Base-by-base conservation (phyloP, 2,329 filamentous ascomycete genomes). In the Cladosporium colombiae region DNA sequence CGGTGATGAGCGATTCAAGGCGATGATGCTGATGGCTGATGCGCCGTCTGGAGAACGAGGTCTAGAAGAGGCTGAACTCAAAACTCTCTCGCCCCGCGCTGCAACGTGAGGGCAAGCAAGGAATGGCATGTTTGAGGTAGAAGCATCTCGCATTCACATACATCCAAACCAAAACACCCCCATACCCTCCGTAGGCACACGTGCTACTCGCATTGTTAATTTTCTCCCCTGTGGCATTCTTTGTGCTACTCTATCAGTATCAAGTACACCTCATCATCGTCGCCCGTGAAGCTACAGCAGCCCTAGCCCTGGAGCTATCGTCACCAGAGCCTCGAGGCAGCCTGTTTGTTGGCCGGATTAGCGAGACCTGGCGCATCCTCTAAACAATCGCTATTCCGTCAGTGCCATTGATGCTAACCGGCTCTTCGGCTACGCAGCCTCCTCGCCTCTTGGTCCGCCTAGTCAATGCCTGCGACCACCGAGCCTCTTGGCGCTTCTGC, bases 381-480 rank as follows among this genome's bases (percentile, higher is more conserved):
- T 33, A 16, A 3, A 29, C n/a, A 21, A 46, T 33, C 25, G 21
- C 7, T 11, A 29, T 55, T 55, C 25, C 52, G 7, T 55, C 52
- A n/a, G 27, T 55, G 33, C 23, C 11, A 46, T 63, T 56, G 50
- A 63, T 46, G 61, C 25, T 16, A 18, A 31, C 8, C 50, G 61
- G 61, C 31, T 56, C 50, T 31, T 63, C 61, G 61, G 61, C 61
- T 56, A 49, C 50, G 3, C 33, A 52, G 49, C 23, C 40, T 52
- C 61, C 18, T 62, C 33, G 58, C 46, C 10, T 52, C 49, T 63
- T 63, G 61, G 33, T 56, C 61, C 50, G 61, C 61, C 55, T 56
- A 57, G 52, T 55, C 55, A 57, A 69, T 69, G 68, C 62, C 68
- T 52, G 46, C 68, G 33, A 60, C 68, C 37, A 60, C 68, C 50